Evolutionary conservation across 73 alveolate species (phyloP).

Genomic region (Paramecium octaurelia): DNA sequence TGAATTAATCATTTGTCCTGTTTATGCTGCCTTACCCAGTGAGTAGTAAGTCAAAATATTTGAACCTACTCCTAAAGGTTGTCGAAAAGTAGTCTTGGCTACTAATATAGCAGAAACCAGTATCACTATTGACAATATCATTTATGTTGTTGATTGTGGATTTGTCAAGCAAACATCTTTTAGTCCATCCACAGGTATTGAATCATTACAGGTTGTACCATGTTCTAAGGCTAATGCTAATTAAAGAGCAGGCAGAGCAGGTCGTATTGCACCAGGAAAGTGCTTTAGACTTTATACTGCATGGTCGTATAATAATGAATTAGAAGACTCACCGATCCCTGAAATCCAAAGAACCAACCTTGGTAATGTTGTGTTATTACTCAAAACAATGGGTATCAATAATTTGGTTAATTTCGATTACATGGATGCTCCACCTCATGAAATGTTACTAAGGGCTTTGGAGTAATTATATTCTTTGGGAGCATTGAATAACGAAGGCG

Average conservation of each 20-base stretch:
- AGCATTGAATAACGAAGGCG: constrained; percentile 99
- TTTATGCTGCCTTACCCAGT: constrained; percentile 98
- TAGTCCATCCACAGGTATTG: constrained; percentile 99
- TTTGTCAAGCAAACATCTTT: constrained; percentile 95
- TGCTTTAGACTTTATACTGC: constrained; percentile 98
- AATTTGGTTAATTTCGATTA: constrained; percentile 98
- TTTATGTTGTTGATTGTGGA: constrained; percentile 99
- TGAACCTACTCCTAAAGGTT: constrained; percentile 98
- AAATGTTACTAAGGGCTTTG: constrained; percentile 81
- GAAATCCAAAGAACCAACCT: constrained; percentile 98
- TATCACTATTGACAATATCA: constrained; percentile 92
- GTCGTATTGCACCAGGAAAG: constrained; percentile 99
- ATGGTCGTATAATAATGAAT: constrained; percentile 96
- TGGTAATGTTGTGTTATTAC: constrained; percentile 96
- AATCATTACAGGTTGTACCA: constrained; percentile 76
- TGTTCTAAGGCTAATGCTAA: constrained; percentile 64
- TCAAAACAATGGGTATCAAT: constrained; percentile 97
- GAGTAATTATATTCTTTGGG: constrained; percentile 99
- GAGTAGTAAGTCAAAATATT: constrained; percentile 99
- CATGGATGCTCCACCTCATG: constrained; percentile 99
- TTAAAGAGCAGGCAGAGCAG: constrained; percentile 94
- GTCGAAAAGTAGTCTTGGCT: constrained; percentile 95
- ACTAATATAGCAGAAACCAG: constrained; percentile 99
- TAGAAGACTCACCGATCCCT: constrained; percentile 96
- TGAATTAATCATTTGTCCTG: constrained; percentile 94